Evolutionary conservation across 2,329 filamentous ascomycete genomes (phyloP).

Genomic region (Penicillium janthinellum): DNA sequence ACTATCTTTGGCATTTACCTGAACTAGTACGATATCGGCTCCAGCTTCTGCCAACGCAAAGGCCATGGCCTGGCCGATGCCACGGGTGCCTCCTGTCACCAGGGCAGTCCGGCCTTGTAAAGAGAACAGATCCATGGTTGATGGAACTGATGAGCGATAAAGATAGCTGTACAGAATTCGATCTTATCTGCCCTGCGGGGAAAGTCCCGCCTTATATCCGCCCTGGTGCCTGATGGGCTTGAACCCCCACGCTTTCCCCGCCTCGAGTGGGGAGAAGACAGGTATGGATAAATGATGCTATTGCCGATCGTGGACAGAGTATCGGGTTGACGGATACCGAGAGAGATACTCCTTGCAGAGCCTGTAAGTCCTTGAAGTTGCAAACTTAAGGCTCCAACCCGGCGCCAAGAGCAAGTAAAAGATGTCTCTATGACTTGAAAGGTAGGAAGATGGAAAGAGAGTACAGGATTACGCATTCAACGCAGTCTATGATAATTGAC

Average conservation of each 20-base stretch:
- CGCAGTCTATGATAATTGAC: neutral
- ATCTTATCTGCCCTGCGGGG: neutral
- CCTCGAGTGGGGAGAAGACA: conserved; percentile 3
- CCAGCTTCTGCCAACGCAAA: conserved; percentile 41
- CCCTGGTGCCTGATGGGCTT: neutral
- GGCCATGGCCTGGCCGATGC: conserved; percentile 41
- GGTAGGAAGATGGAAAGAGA: neutral
- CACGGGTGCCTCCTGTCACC: conserved; percentile 41
- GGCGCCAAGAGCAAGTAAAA: neutral
- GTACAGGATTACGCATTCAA: neutral
- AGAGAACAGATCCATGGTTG: conserved; percentile 27
- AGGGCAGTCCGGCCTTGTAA: conserved; percentile 34
- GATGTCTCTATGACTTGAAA: neutral
- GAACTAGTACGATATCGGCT: conserved; percentile 35
- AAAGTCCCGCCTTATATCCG: conserved; percentile 11
- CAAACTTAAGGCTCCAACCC: neutral
- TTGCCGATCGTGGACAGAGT: neutral
- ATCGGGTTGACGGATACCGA: neutral
- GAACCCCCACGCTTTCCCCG: conserved; percentile 19
- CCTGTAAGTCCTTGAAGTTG: too few relatives aligned
- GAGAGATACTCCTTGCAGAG: neutral
- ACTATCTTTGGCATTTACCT: neutral
- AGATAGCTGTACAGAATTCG: neutral
- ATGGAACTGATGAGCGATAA: neutral
- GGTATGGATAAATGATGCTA: neutral